Base-by-base conservation (phyloP, 352 stramenopile genomes). In the Globisporangium abappressorium region DNA sequence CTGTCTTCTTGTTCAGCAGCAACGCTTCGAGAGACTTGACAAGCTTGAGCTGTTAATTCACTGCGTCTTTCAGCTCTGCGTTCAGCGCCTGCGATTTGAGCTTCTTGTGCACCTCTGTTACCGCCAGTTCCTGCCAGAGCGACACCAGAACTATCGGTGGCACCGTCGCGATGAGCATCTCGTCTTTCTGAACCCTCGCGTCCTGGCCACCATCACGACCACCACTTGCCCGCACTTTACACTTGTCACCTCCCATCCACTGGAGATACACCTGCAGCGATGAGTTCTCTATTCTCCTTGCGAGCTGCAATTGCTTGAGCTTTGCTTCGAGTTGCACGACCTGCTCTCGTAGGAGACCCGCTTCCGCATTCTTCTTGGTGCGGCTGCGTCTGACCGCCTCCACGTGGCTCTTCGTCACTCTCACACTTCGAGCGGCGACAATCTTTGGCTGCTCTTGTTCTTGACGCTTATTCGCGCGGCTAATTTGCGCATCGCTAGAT, bases 11-110 rank as follows among this genome's bases (percentile, higher is more conserved):
- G 15, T 77, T 71, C 30, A 74, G 60, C 46, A 85, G 57, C 30
- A 85, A 71, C 53, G 74, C 68, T 47, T 85, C 75, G 14, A 85
- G 69, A 12, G 69, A 77, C 59, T 82, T 76, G 33, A 68, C 65
- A 55, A 84, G 60, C 58, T 79, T 74, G 53, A 84, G 75, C 61
- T 86, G 76, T n/a, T 71, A 62, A 38, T 74, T 64, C 24, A 86
- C 38, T 11, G 75, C 73, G 14, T 70, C 70, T 30, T 82, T 82
- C 15, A 86, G 72, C 33, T 76, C 73, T 20, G 69, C 65, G 61
- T 86, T 86, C 49, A 83, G 73, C 55, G 75, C 65, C 46, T 86
- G 71, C 0, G 78, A 72, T 12, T 70, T 70, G 68, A 79, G 69
- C 30, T 74, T 70, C 56, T 77, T 74, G 18, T 74, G 69, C 43